Evolutionary conservation across 169 alveolate genomes (phyloP).

Genomic region (Cyclospora cayetanensis): DNA sequence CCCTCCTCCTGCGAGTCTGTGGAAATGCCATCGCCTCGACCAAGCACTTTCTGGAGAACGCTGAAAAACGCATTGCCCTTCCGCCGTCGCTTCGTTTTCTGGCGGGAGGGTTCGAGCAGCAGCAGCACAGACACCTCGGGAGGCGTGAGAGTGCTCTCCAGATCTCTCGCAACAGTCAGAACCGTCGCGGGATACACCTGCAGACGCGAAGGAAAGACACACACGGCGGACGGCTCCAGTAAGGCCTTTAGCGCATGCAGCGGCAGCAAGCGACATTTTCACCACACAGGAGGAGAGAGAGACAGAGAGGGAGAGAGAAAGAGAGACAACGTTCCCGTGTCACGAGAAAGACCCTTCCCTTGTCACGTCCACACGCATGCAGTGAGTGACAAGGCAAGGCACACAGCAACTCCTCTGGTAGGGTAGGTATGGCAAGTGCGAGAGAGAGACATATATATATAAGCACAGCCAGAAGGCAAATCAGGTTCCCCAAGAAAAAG

Average conservation of each 20-base stretch:
- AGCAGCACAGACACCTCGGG: constrained; percentile 57
- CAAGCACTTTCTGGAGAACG: constrained; percentile 2
- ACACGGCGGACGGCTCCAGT: not conserved
- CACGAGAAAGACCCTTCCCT: not conserved
- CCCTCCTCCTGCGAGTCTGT: not conserved
- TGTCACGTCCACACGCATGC: not conserved
- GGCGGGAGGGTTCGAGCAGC: constrained; percentile 38
- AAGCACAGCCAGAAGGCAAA: not conserved
- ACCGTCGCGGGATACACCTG: constrained; percentile 51
- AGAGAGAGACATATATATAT: not conserved
- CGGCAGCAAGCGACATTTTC: not conserved
- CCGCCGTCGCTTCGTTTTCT: not conserved
- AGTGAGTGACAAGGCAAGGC: no score
- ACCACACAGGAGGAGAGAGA: not conserved
- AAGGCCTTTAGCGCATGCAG: not conserved
- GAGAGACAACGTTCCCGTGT: not conserved
- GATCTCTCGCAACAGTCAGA: constrained; percentile 31
- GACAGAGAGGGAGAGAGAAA: not conserved
- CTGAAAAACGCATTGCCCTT: constrained; percentile 4
- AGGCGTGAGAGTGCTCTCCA: constrained; percentile 35
- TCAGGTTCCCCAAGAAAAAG: not conserved
- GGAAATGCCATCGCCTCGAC: constrained; percentile 6
- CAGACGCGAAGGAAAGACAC: not conserved
- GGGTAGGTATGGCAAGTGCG: not conserved
- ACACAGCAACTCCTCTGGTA: no score